These are phyloP conservation scores for Umbilicus rupestris DNA, from an alignment of 164 flowering plant genomes.

Conservation along the genomic window DNA sequence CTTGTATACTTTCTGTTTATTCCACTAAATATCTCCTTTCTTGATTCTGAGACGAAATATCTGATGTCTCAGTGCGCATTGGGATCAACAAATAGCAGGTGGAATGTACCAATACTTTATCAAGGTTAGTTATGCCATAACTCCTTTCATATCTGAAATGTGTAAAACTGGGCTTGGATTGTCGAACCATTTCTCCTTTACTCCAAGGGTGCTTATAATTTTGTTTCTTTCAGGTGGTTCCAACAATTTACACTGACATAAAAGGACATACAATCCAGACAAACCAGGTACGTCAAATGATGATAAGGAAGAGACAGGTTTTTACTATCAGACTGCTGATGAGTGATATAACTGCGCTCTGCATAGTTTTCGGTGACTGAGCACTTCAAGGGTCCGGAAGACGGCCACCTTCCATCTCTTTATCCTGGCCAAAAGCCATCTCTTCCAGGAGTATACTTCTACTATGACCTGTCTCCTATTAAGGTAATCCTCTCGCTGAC, in stretches of 20 bases:
- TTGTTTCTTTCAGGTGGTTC: conserved; percentile 59
- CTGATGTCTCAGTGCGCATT: conserved; percentile 39
- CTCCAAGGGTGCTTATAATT: neutral
- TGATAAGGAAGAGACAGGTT: neutral
- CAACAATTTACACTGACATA: conserved; percentile 69
- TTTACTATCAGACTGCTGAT: conserved; percentile 5
- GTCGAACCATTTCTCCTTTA: neutral
- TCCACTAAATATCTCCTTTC: neutral
- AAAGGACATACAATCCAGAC: conserved; percentile 51
- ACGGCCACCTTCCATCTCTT: conserved; percentile 19
- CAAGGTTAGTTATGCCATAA: conserved; percentile 57
- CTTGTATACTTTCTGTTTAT: too few relatives aligned
- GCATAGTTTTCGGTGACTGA: conserved; percentile 74
- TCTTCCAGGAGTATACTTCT: conserved; percentile 65
- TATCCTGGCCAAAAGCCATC: conserved; percentile 10
- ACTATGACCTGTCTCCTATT: conserved; percentile 70
- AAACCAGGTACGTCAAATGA: conserved; percentile 47
- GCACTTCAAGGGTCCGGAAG: conserved; percentile 41
- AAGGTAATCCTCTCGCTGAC: conserved; percentile 53
- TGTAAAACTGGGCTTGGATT: too few relatives aligned
- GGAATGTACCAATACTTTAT: conserved; percentile 76
- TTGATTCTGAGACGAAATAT: neutral
- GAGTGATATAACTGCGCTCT: neutral
- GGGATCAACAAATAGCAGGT: conserved; percentile 42
- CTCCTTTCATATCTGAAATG: too few relatives aligned